phyloP scores from a whole-genome alignment of 768 basidiomycete genomes.

The Rhodotorula babjevae region DNA sequence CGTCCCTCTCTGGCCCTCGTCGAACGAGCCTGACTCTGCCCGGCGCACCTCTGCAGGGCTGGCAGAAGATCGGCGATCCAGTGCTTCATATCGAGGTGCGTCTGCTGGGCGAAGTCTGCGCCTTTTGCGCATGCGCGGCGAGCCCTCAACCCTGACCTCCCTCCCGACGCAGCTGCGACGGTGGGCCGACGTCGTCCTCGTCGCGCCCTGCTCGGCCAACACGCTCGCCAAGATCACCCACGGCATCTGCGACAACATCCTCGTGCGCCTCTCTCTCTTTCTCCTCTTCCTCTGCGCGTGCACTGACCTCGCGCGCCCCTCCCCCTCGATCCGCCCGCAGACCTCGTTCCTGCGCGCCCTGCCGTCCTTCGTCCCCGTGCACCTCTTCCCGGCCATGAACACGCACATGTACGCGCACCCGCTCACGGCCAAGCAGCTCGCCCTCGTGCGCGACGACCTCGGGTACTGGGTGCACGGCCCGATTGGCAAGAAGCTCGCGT shows the following conservation, averaged over 20 bases:
- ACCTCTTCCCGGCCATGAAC: conserved; percentile 96
- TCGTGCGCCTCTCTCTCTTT: conserved; percentile 50
- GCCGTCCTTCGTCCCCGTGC: conserved; percentile 71
- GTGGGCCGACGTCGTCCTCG: conserved; percentile 93
- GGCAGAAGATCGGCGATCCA: conserved; percentile 75
- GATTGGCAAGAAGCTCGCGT: conserved; percentile 79
- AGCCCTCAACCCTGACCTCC: neutral
- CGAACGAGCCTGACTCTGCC: neutral
- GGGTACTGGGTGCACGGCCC: conserved; percentile 79
- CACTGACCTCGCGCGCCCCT: neutral
- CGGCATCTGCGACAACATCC: conserved; percentile 84
- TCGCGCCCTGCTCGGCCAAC: conserved; percentile 96
- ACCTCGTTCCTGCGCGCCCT: conserved; percentile 72
- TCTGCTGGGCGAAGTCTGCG: neutral
- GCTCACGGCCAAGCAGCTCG: conserved; percentile 76
- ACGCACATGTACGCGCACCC: conserved; percentile 96
- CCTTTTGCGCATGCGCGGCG: too few species aligned
- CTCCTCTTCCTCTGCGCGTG: conserved; percentile 1
- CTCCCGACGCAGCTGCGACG: conserved; percentile 47
- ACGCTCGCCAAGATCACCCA: conserved; percentile 87
- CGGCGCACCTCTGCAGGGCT: conserved; percentile 52
- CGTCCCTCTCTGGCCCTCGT: neutral
- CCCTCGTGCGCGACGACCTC: conserved; percentile 66
- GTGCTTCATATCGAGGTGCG: conserved; percentile 90
- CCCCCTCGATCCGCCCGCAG: conserved; percentile 33